phyloP scores from a whole-genome alignment of 495 filamentous ascomycete genomes.

The Terfezia boudieri region DNA sequence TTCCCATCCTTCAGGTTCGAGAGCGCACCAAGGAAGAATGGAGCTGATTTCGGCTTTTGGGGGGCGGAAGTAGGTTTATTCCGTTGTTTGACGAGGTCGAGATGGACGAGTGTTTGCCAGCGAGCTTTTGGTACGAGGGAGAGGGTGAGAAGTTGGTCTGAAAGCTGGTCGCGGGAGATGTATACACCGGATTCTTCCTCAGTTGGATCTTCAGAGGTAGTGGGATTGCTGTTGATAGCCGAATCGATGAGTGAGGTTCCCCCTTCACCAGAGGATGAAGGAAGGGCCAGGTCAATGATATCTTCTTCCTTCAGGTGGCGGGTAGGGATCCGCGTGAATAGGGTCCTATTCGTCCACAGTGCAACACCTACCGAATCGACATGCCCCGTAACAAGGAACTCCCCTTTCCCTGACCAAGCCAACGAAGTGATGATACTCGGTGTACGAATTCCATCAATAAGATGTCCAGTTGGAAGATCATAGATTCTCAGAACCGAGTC shows the following conservation, averaged over 20 bases:
- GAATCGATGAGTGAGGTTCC: slow-evolving; percentile 47
- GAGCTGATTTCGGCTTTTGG: slow-evolving; percentile 79
- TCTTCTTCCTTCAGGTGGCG: slow-evolving; percentile 55
- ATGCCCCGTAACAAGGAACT: slow-evolving; percentile 76
- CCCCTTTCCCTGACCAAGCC: slow-evolving; percentile 70
- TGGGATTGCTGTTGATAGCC: slow-evolving; percentile 27
- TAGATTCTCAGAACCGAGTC: slow-evolving; percentile 70
- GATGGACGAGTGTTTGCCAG: slow-evolving; percentile 82
- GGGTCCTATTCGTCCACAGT: slow-evolving; percentile 78
- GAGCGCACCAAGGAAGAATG: slow-evolving; percentile 78
- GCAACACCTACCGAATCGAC: slow-evolving; percentile 69
- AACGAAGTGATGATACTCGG: slow-evolving; percentile 56
- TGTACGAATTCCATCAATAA: slow-evolving; percentile 70
- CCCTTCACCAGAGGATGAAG: slow-evolving; percentile 65
- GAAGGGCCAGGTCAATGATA: slow-evolving; percentile 36
- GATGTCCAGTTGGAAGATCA: slow-evolving; percentile 86
- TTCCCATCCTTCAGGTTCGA: slow-evolving; percentile 18
- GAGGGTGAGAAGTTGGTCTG: slow-evolving; percentile 58
- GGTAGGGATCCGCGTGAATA: slow-evolving; percentile 73
- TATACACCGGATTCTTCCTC: slow-evolving; percentile 25
- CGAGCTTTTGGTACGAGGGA: slow-evolving; percentile 68
- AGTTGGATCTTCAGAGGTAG: slow-evolving; percentile 24
- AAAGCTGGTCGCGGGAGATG: slow-evolving; percentile 36
- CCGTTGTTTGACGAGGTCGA: slow-evolving; percentile 72
- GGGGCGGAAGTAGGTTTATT: slow-evolving; percentile 87